phyloP scores from a whole-genome alignment of 2,329 filamentous ascomycete genomes.

The Fusarium sp. region DNA sequence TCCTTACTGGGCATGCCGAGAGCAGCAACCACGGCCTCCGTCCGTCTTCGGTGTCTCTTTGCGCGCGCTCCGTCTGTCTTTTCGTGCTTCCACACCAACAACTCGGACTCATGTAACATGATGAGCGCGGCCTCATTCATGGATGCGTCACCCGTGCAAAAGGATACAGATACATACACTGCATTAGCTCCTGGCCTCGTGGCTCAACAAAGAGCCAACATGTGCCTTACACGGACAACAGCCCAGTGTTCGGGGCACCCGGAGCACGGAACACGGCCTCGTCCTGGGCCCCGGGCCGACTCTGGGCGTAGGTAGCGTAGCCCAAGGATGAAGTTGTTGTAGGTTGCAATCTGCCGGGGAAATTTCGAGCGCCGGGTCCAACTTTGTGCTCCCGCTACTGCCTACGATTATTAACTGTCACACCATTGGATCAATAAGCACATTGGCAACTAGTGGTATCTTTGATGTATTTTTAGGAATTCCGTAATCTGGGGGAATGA shows the following conservation, averaged over 20 bases:
- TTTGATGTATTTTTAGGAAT: not conserved
- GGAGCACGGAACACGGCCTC: conserved; percentile 18
- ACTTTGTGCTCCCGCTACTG: not conserved
- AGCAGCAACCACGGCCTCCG: conserved; percentile 2
- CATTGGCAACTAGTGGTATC: not conserved
- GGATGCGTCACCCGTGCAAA: conserved; percentile 3
- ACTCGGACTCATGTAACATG: conserved; percentile 1
- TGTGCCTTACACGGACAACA: not conserved
- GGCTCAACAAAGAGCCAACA: not conserved
- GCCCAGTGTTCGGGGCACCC: conserved; percentile 21
- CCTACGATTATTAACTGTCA: not conserved
- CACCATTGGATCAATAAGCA: not conserved
- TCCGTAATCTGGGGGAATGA: not conserved
- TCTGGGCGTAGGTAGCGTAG: conserved; percentile 14
- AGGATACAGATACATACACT: not conserved
- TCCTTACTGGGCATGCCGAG: conserved; percentile 33
- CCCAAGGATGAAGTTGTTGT: not conserved
- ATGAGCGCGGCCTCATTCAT: not conserved
- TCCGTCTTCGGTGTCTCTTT: not conserved
- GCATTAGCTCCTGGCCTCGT: conserved; percentile 8
- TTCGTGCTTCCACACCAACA: not conserved
- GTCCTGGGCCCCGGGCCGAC: conserved; percentile 29
- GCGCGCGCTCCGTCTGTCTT: not conserved
- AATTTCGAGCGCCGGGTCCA: conserved; percentile 8
- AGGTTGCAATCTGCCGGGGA: conserved; percentile 13